A percentile compares a stretch with the other conserved stretches of the same genome.
Evolutionary conservation across 2,329 filamentous ascomycete species (phyloP).

Genomic region (Claviceps africana): DNA sequence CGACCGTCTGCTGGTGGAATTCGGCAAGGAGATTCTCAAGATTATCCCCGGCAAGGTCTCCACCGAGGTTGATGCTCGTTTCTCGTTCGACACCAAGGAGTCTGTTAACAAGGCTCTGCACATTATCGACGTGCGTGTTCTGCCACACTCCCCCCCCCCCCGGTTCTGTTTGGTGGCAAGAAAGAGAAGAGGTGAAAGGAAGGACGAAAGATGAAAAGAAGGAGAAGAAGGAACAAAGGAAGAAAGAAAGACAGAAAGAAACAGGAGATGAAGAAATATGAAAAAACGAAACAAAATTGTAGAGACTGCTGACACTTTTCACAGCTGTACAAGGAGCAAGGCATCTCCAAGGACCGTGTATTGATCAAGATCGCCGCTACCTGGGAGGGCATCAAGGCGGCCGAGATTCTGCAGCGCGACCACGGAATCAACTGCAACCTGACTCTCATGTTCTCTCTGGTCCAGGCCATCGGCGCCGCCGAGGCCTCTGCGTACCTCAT

Average conservation of each 20-base stretch:
- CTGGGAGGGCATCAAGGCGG: conserved; percentile 99
- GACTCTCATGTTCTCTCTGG: conserved; percentile 93
- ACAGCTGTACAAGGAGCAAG: conserved; percentile 86
- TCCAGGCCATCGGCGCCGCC: conserved; percentile 89
- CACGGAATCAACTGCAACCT: conserved; percentile 97
- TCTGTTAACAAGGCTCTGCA: conserved; percentile 92
- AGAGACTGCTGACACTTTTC: conserved; percentile 1
- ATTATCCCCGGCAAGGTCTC: conserved; percentile 98
- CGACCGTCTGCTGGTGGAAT: conserved; percentile 90
- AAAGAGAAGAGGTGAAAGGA: no score
- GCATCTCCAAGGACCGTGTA: conserved; percentile 84
- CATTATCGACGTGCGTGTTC: conserved; percentile 72
- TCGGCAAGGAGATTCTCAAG: conserved; percentile 92
- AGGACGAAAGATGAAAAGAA: no score
- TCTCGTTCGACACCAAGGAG: conserved; percentile 88
- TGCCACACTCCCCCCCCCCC: no score
- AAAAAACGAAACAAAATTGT: neutral
- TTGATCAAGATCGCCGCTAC: conserved; percentile 99
- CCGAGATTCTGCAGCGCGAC: conserved; percentile 89
- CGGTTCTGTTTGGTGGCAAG: neutral
- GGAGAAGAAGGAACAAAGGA: no score
- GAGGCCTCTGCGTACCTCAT: conserved; percentile 96
- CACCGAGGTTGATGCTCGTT: conserved; percentile 90
- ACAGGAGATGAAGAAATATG: no score
- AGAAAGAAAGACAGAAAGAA: no score